phyloP scores from a whole-genome alignment of 2,329 filamentous ascomycete genomes.

The Neonectria faginata region DNA sequence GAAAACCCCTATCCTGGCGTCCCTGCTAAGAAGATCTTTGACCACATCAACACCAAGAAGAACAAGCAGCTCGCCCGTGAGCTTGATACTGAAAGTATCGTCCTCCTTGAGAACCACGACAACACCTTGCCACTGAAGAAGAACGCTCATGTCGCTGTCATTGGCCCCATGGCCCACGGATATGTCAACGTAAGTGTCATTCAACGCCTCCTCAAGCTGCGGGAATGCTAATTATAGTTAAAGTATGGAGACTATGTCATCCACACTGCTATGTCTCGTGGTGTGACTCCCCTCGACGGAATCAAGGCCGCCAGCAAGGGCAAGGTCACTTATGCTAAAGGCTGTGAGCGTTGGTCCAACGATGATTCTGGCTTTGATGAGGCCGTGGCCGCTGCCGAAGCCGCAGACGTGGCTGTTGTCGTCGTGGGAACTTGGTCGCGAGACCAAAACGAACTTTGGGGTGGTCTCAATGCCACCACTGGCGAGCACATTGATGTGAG shows the following conservation, averaged over 20 bases:
- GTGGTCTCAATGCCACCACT: slow-evolving; percentile 77
- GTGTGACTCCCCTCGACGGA: slow-evolving; percentile 77
- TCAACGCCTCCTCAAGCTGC: neutral
- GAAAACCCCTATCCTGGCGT: slow-evolving; percentile 75
- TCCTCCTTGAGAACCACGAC: slow-evolving; percentile 70
- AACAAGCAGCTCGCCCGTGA: slow-evolving; percentile 69
- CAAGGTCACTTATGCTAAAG: slow-evolving; percentile 73
- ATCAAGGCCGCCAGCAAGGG: slow-evolving; percentile 71
- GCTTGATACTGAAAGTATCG: slow-evolving; percentile 73
- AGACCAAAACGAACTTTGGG: slow-evolving; percentile 78
- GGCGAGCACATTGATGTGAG: slow-evolving; percentile 78
- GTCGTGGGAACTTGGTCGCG: slow-evolving; percentile 81
- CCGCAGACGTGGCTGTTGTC: slow-evolving; percentile 78
- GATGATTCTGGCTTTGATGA: slow-evolving; percentile 75
- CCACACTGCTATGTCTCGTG: slow-evolving; percentile 70
- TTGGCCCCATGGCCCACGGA: slow-evolving; percentile 79
- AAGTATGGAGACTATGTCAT: slow-evolving; percentile 80
- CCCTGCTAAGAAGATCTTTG: slow-evolving; percentile 63
- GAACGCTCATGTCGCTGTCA: slow-evolving; percentile 76
- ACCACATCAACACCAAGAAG: slow-evolving; percentile 71
- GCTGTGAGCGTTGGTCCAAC: slow-evolving; percentile 78
- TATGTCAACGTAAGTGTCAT: slow-evolving; percentile 71
- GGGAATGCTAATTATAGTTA: slow-evolving; percentile 23
- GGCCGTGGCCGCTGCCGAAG: slow-evolving; percentile 73
- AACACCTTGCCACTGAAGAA: slow-evolving; percentile 67